phyloP scores from a whole-genome alignment of 2,329 filamentous ascomycete genomes.

The Penicillium digitatum region DNA sequence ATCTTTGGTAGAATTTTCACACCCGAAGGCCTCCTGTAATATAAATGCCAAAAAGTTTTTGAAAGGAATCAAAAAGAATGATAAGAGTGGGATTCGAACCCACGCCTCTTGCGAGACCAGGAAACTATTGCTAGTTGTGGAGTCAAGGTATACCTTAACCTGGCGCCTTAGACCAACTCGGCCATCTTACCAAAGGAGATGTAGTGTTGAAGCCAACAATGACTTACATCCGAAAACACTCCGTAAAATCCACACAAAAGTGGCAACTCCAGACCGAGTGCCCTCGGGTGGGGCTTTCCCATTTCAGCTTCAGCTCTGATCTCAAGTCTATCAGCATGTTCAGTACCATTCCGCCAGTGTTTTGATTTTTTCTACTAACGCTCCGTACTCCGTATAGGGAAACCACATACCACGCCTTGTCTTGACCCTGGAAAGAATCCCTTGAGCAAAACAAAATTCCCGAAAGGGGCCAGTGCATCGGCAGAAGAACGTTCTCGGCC shows the following conservation, averaged over 20 bases:
- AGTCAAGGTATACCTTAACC: slow-evolving; percentile 32
- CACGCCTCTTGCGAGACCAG: slow-evolving; percentile 12
- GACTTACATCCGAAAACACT: fast-evolving
- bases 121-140: slow-evolving; percentile 9
- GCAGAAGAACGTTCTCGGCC: slow-evolving; percentile 3
- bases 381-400: not conserved
- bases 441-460: not conserved
- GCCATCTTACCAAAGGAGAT: slow-evolving; percentile 29
- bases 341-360: not conserved
- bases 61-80: not conserved
- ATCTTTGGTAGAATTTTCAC: no score
- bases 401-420: not conserved
- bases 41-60: no score
- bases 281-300: slow-evolving; percentile 4
- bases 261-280: slow-evolving; percentile 1
- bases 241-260: no score
- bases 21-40: no score
- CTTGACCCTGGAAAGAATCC: not conserved
- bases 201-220: fast-evolving
- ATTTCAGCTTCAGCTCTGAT: not conserved
- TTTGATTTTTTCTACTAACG: not conserved
- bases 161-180: slow-evolving; percentile 37
- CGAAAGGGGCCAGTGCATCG: not conserved
- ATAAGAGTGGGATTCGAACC: slow-evolving; percentile 14
- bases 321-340: not conserved